Evolutionary conservation across 306 rosid species (phyloP).

Genomic region (Leucaena leucocephala): DNA sequence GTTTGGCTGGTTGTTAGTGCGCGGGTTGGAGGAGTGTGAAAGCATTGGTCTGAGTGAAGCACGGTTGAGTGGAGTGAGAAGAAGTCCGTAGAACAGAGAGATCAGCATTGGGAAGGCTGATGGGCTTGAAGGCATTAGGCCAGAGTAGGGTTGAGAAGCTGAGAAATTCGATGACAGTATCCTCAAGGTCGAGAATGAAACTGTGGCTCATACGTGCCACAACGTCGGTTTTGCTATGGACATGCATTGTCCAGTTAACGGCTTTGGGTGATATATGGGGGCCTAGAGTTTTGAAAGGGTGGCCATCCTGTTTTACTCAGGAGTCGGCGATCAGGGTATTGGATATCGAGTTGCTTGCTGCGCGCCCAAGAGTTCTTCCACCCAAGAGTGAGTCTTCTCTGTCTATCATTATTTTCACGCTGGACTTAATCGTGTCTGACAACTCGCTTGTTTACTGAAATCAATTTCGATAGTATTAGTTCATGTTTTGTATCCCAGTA

Average conservation of each 20-base stretch:
- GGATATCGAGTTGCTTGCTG: constrained; percentile 36
- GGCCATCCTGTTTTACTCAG: constrained; percentile 89
- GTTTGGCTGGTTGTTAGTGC: neutral
- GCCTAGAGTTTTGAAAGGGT: constrained; percentile 90
- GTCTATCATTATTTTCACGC: neutral
- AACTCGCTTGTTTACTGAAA: neutral
- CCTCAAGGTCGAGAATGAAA: constrained; percentile 74
- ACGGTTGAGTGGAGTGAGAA: constrained; percentile 38
- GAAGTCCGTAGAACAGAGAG: constrained; percentile 34
- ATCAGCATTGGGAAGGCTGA: constrained; percentile 55
- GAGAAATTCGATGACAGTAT: constrained; percentile 52
- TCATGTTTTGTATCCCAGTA: constrained; percentile 11
- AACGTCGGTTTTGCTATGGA: constrained; percentile 83
- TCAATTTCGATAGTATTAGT: neutral
- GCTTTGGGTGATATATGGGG: constrained; percentile 91
- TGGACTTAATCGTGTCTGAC: neutral
- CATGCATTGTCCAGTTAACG: constrained; percentile 85
- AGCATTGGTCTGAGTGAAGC: constrained; percentile 26
- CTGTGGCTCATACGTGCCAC: constrained; percentile 90
- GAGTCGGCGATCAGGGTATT: constrained; percentile 50
- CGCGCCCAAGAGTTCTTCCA: constrained; percentile 61
- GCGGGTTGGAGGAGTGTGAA: constrained; percentile 16
- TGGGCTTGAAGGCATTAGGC: constrained; percentile 70
- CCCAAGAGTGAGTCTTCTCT: constrained; percentile 75
- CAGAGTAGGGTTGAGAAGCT: constrained; percentile 61